Percentiles rank a stretch among this genome's conserved stretches.
These are phyloP conservation scores for Geranomyces variabilis DNA, from an alignment of 192 early-diverging fungal genomes.

Conservation along the genomic window DNA sequence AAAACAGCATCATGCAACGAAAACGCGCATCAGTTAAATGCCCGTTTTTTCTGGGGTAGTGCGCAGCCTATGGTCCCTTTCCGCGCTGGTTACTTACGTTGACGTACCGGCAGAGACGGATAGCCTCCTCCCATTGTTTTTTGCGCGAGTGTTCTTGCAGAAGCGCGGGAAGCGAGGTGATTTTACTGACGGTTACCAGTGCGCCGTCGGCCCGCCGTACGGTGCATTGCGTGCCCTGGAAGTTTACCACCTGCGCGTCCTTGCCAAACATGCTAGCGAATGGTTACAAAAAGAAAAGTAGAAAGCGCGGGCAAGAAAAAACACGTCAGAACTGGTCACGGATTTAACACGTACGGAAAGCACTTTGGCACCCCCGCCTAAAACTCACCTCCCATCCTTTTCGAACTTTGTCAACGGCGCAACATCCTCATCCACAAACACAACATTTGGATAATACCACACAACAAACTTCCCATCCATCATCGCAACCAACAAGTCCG, in stretches of 20 bases:
- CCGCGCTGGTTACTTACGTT: constrained; percentile 40
- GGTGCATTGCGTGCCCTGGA: constrained; percentile 58
- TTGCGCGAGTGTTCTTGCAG: constrained; percentile 57
- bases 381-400: constrained; percentile 54
- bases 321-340: no score
- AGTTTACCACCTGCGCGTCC: constrained; percentile 55
- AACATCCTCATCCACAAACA: constrained; percentile 67
- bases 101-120: constrained; percentile 56
- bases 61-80: no score
- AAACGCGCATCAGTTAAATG: neutral
- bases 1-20: no score
- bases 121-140: constrained; percentile 68
- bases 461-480: constrained; percentile 59
- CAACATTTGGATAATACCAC: constrained; percentile 65
- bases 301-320: no score
- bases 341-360: neutral
- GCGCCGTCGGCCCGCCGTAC: constrained; percentile 58
- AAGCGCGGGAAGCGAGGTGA: constrained; percentile 55
- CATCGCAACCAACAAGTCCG: constrained; percentile 52
- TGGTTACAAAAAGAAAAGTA: neutral
- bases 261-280: constrained; percentile 49
- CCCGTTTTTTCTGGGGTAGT: neutral
- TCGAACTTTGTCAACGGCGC: constrained; percentile 52
- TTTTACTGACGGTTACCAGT: constrained; percentile 50
- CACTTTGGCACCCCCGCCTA: no score